These are phyloP conservation scores for Sporisorium scitamineum DNA, from an alignment of 1,284 basidiomycete genomes.

Conservation along the genomic window DNA sequence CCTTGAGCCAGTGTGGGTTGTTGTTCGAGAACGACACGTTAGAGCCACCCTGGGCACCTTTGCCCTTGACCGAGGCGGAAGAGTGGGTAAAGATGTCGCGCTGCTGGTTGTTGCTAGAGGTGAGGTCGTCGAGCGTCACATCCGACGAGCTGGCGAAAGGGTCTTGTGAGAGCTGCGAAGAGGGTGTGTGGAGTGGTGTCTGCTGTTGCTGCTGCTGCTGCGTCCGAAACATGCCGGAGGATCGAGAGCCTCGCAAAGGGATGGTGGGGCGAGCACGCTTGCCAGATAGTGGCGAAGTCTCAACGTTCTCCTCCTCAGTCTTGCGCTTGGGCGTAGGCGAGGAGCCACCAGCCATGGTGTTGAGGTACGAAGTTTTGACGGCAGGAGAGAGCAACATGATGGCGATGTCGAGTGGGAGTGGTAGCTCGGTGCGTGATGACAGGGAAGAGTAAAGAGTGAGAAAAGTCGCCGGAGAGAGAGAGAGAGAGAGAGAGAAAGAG, in stretches of 20 bases:
- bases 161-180: constrained; percentile 14
- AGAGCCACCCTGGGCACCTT: constrained; percentile 10
- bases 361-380: constrained; percentile 53
- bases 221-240: constrained; percentile 19
- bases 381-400: constrained; percentile 51
- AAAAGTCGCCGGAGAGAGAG: background rate
- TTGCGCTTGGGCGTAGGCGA: constrained; percentile 42
- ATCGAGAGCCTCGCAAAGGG: constrained; percentile 35
- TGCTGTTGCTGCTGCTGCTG: constrained; percentile 18
- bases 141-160: constrained; percentile 45
- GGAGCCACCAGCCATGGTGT: constrained; percentile 43
- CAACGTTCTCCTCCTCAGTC: constrained; percentile 37
- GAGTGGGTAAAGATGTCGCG: constrained; percentile 47
- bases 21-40: constrained; percentile 9
- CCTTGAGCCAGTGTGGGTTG: constrained; percentile 51
- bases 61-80: constrained; percentile 28
- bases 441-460: background rate
- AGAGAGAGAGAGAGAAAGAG: background rate
- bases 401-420: background rate
- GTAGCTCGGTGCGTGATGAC: background rate
- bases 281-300: constrained; percentile 37
- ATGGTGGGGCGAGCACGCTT: constrained; percentile 46
- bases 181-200: constrained; percentile 7
- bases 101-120: constrained; percentile 22
- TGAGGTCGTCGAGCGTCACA: constrained; percentile 41